Conservation (phyloP, 1,284 basidiomycete genomes). For the Trichosporon sp. region DNA sequence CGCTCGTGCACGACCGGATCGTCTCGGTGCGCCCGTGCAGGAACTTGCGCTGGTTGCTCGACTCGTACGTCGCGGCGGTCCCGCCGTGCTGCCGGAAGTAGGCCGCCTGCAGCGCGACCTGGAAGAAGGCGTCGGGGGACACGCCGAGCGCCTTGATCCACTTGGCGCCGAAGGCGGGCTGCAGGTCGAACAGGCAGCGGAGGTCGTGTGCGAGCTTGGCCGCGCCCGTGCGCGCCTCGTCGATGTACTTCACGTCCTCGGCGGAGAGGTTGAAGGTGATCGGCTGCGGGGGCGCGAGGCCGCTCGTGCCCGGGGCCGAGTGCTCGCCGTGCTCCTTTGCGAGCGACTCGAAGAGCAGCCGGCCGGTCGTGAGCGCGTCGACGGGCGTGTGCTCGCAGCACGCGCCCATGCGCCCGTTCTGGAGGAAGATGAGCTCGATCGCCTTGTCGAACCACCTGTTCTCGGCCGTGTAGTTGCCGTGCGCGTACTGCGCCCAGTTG, state of each 20-base stretch:
- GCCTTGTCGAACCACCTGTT: conserved; percentile 21
- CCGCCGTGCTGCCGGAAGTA: conserved; percentile 14
- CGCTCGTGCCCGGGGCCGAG: background rate
- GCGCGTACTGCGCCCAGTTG: conserved; percentile 13
- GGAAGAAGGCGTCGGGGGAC: conserved; percentile 18
- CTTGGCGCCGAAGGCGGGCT: conserved; percentile 12
- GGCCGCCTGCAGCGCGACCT: conserved; percentile 17
- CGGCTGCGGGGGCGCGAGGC: conserved; percentile 5
- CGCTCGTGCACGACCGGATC: conserved; percentile 10
- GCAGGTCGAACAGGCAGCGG: conserved; percentile 3
- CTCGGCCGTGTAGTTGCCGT: conserved; percentile 6
- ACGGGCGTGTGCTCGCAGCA: conserved; percentile 21
- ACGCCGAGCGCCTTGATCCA: conserved; percentile 19
- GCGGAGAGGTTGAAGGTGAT: conserved; percentile 13
- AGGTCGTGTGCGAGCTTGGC: conserved; percentile 10
- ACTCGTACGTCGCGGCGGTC: conserved; percentile 16
- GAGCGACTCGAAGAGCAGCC: conserved; percentile 14
- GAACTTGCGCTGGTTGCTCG: conserved; percentile 12
- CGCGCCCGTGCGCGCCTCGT: conserved; percentile 5
- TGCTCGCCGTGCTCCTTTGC: conserved; percentile 6
- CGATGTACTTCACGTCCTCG: conserved; percentile 5
- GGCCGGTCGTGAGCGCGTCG: conserved; percentile 18
- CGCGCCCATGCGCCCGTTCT: conserved; percentile 17
- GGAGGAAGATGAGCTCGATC: conserved; percentile 17
- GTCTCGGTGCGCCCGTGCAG: conserved; percentile 19